phyloP scores from a whole-genome alignment of 2,329 filamentous ascomycete genomes.

The Aspergillus proliferans region DNA sequence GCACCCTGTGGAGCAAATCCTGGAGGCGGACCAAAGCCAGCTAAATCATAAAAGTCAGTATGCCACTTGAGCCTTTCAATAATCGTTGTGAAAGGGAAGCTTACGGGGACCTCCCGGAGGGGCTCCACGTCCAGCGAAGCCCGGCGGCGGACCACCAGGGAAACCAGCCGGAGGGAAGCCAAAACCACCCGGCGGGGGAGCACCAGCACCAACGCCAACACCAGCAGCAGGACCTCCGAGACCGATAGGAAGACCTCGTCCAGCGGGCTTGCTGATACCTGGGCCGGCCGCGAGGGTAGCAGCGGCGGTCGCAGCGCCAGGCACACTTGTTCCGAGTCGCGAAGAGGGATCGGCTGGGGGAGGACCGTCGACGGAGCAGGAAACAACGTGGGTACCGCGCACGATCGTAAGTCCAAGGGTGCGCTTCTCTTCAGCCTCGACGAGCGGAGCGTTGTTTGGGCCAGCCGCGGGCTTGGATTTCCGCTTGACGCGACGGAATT shows the following conservation, averaged over 20 bases:
- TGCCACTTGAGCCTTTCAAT: neutral
- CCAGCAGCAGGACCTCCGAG: conserved; percentile 84
- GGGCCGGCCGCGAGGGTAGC: conserved; percentile 73
- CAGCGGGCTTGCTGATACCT: conserved; percentile 84
- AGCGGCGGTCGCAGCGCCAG: conserved; percentile 51
- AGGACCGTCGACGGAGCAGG: conserved; percentile 89
- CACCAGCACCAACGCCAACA: conserved; percentile 62
- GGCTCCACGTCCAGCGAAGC: conserved; percentile 48
- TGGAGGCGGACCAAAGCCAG: conserved; percentile 43
- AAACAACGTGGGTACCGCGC: conserved; percentile 89
- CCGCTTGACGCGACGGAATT: conserved; percentile 86
- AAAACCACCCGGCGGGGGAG: conserved; percentile 57
- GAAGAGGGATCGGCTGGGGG: conserved; percentile 90
- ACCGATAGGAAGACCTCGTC: conserved; percentile 74
- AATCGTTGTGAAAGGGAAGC: conserved; percentile 27
- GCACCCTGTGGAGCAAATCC: conserved; percentile 41
- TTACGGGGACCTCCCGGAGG: conserved; percentile 46
- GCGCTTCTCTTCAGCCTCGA: conserved; percentile 93
- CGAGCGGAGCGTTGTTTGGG: conserved; percentile 55
- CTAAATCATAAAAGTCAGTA: conserved; percentile 18
- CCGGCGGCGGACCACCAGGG: conserved; percentile 46
- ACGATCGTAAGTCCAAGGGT: conserved; percentile 94
- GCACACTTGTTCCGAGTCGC: conserved; percentile 70
- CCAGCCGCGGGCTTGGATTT: conserved; percentile 63
- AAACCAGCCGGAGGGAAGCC: conserved; percentile 49